Base-by-base conservation (phyloP, 371 early-diverging fungal species). In the Mucor circinelloides region DNA sequence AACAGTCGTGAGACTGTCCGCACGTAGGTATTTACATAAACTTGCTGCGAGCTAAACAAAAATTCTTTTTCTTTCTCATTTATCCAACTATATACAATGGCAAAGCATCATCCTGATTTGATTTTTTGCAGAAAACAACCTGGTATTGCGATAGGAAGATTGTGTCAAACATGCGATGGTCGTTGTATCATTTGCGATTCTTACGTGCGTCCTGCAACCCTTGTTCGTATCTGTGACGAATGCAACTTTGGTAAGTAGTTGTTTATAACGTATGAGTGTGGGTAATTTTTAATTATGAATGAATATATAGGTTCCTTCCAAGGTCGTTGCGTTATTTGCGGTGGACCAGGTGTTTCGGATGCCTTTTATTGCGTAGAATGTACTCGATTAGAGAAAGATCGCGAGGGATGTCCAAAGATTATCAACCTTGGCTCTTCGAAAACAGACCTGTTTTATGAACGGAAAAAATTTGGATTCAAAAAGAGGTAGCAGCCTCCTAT, bases 341-440 rank as follows among this genome's bases (percentile, higher is more conserved):
- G 95, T 58, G 92, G 93, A 3, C 87, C 88, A 27, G 97, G 99
- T 36, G 89, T 96, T 21, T 90, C 94, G n/a, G 97, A 97, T 75
- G 97, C 98, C 0, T 97, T 94, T 80, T 98, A 98, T 70, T 98
- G 98, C 77, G 93, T 90, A 42, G 93, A 92, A 62, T 98, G 97
- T 75, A 93, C 93, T 21, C 79, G 91, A 55, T 86, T 91, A 68
- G 98, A 98, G 73, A 97, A 96, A 76, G 98, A 98, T 79, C 86
- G 98, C 31, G 98, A 98, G 78, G 98, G 98, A 1, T 98, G 98
- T 73, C 98, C 98, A 58, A 97, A 97, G 83, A 96, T 98, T 71
- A 88, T 95, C 31, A 94, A 94, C 72, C 71, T 94, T 19, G 94
- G 94, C 52, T 88, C 91, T 27, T 89, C 93, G 38, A 89, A 92